Percentiles rank a stretch among this genome's conserved stretches.
Conservation (phyloP, 2,329 filamentous ascomycete species). For the Sclerotinia borealis region DNA sequence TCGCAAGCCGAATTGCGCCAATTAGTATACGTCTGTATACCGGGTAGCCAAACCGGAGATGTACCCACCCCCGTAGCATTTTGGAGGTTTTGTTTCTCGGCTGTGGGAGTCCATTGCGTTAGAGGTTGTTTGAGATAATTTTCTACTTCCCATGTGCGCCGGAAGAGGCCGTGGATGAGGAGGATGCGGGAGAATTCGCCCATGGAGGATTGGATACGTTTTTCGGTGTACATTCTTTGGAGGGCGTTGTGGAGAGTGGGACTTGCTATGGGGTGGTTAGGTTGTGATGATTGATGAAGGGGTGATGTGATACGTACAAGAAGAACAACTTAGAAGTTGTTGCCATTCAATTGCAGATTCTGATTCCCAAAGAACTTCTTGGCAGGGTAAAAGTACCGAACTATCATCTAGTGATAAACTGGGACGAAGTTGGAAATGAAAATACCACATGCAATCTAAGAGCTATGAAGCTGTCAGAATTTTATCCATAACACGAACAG, state of each 20-base stretch:
- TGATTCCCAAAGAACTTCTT: background rate
- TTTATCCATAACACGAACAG: background rate
- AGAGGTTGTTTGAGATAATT: slow-evolving; percentile 31
- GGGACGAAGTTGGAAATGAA: background rate
- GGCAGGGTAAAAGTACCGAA: background rate
- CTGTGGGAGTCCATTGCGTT: background rate
- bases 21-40: slow-evolving; percentile 35
- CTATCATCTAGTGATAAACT: background rate
- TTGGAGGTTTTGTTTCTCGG: background rate
- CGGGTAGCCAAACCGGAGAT: background rate
- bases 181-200: slow-evolving; percentile 45
- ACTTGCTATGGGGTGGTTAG: slow-evolving; percentile 15
- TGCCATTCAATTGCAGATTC: background rate
- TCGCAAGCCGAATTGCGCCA: slow-evolving; percentile 41
- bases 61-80: too few relatives aligned
- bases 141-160: slow-evolving; percentile 43
- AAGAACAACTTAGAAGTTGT: background rate
- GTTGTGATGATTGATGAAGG: background rate
- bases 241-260: slow-evolving; percentile 38
- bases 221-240: slow-evolving; percentile 44
- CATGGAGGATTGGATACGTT: slow-evolving; percentile 37
- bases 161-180: slow-evolving; percentile 45
- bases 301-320: background rate
- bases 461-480: background rate
- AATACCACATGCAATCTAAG: background rate